Percentiles rank a stretch among this genome's conserved stretches.
These are phyloP conservation scores for Pythium folliculosum DNA, from an alignment of 352 stramenopile species.

Conservation along the genomic window DNA sequence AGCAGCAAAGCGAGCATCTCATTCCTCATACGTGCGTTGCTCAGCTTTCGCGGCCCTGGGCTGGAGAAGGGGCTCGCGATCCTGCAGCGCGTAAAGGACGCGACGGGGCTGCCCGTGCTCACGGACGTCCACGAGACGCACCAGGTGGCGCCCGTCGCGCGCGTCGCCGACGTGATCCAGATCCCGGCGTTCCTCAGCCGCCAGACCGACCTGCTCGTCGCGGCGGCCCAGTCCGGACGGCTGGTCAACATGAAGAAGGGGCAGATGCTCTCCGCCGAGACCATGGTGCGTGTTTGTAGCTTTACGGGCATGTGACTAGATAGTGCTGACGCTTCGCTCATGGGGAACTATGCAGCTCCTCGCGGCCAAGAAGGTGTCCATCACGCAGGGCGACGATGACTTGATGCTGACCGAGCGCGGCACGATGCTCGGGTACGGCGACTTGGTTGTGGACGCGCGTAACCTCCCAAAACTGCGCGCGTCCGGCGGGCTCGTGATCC, in stretches of 20 bases:
- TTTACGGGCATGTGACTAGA: background rate
- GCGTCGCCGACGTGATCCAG: slow-evolving; percentile 83
- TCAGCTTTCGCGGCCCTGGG: slow-evolving; percentile 76
- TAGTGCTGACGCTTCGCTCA: background rate
- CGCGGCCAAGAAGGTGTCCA: slow-evolving; percentile 68
- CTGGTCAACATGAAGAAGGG: slow-evolving; percentile 90
- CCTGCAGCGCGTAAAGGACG: slow-evolving; percentile 70
- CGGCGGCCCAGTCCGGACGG: slow-evolving; percentile 65
- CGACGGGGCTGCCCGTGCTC: slow-evolving; percentile 72
- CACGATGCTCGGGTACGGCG: slow-evolving; percentile 88
- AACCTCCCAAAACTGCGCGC: slow-evolving; percentile 75
- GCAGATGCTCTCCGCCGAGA: slow-evolving; percentile 85
- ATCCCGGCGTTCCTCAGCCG: slow-evolving; percentile 89
- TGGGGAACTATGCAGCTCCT: slow-evolving; percentile 43
- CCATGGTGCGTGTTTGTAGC: slow-evolving; percentile 55
- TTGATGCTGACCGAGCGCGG: slow-evolving; percentile 87
- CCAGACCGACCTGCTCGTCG: slow-evolving; percentile 87
- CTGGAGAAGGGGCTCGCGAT: slow-evolving; percentile 71
- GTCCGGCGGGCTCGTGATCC: slow-evolving; percentile 70
- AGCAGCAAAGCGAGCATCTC: background rate
- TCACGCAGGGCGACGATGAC: slow-evolving; percentile 62
- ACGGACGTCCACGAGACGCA: slow-evolving; percentile 88
- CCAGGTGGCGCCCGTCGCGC: slow-evolving; percentile 66
- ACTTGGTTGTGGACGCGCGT: slow-evolving; percentile 84
- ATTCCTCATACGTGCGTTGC: background rate